Conservation (phyloP, 306 rosid genomes). For the Carpinus viminea region DNA sequence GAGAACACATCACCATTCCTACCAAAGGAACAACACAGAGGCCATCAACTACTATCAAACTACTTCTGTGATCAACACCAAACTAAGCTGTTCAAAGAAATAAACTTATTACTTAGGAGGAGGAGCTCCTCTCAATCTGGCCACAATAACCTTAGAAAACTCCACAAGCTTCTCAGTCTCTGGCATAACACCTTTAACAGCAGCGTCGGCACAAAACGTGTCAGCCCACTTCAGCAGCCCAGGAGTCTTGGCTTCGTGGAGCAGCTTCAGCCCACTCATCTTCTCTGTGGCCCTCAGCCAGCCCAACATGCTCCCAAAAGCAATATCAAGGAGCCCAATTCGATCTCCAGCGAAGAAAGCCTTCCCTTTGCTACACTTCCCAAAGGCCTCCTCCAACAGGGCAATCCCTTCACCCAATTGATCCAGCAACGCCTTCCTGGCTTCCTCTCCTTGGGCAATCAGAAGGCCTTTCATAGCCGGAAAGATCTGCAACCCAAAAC, state of each 20-base stretch:
- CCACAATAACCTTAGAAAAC: constrained; percentile 28
- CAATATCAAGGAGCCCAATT: constrained; percentile 60
- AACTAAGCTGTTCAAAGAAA: background rate
- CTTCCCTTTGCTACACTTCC: constrained; percentile 49
- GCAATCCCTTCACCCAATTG: constrained; percentile 35
- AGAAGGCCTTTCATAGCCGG: constrained; percentile 36
- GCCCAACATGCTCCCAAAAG: constrained; percentile 54
- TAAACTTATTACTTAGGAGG: background rate
- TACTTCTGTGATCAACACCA: background rate
- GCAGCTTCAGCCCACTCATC: constrained; percentile 35
- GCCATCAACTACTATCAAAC: background rate
- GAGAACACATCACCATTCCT: too few species aligned
- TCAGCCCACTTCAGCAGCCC: constrained; percentile 48
- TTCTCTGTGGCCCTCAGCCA: constrained; percentile 49
- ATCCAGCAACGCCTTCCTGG: constrained; percentile 31
- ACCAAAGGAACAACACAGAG: too few species aligned
- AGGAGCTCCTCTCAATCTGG: constrained; percentile 25
- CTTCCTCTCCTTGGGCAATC: constrained; percentile 41
- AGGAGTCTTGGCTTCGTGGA: constrained; percentile 45
- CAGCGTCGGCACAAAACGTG: constrained; percentile 31
- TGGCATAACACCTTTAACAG: constrained; percentile 52
- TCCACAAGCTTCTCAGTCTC: constrained; percentile 54
- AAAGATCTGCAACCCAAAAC: constrained; percentile 38
- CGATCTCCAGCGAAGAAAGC: constrained; percentile 51
- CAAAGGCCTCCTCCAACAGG: constrained; percentile 47